Evolutionary conservation across 371 early-diverging fungal species (phyloP), one percentile per base, ranked within the genome.

Genomic region (Rhizopus delemar): DNA sequence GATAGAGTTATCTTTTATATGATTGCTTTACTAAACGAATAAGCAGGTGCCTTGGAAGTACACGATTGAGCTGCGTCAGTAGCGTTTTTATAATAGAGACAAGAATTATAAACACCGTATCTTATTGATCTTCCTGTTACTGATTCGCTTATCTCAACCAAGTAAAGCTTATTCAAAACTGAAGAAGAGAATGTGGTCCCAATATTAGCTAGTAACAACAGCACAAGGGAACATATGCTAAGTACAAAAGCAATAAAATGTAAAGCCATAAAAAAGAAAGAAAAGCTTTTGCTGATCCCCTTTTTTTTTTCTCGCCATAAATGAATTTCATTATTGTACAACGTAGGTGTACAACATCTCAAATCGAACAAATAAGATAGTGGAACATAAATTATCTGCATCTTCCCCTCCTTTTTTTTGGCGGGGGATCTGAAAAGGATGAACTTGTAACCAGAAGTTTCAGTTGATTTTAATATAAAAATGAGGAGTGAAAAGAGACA

Each of bases 31-130:
- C 74, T 68, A 34, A 70, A 52, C 31, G 38, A n/a, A 53, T 70
- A 74, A 11, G 34, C 53, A 8, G 63, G 52, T 15, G 41, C 46
- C 22, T 62, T 51, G 4, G 52, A 28, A n/a, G 66, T 68, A 41
- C 74, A 74, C 5, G 62, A 65, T 32, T 53, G 56, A 0, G 46
- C 33, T 31, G 43, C 16, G 22, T 67, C 51, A 29, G 41, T 22
- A 29, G 22, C 22, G 22, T 48, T 36, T 11, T 57, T 41, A 38
- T 68, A 56, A 33, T 68, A 75, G 5, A 71, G 16, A 32, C 75
- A 75, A 5, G 75, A 75, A 32, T 49, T 67, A 28, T 71, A 75
- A 29, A 71, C 49, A 35, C 75, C 75, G 33, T 75, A 75, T 60
- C 70, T 63, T 46, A 75, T 66, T 2, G 65, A 65, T 56, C 62